Percentiles rank a stretch among this genome's conserved stretches.
phyloP scores from a whole-genome alignment of 768 basidiomycete genomes.

The Calocybe cyanea region DNA sequence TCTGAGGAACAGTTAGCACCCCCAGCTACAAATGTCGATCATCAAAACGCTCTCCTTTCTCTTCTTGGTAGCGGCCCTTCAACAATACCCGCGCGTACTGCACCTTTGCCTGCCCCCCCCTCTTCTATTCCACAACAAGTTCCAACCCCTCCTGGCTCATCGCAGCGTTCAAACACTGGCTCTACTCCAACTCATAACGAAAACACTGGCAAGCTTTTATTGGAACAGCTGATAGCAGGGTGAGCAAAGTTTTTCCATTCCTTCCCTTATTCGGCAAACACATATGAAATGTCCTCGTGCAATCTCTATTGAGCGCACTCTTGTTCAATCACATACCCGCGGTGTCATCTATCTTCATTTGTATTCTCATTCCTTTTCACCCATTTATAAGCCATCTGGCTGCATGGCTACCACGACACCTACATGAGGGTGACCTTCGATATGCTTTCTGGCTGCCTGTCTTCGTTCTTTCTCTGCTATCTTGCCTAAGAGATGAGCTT shows the following conservation, averaged over 20 bases:
- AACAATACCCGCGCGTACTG: slow-evolving; percentile 19
- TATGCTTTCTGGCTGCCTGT: slow-evolving; percentile 19
- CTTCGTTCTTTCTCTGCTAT: slow-evolving; percentile 18
- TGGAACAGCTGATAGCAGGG: slow-evolving; percentile 83
- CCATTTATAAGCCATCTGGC: background rate
- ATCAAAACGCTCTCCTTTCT: slow-evolving; percentile 73
- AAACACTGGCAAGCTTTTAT: slow-evolving; percentile 65
- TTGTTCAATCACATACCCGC: background rate
- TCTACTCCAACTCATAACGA: slow-evolving; percentile 58
- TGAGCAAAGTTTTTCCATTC: slow-evolving; percentile 34
- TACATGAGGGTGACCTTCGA: slow-evolving; percentile 7
- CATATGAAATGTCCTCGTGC: background rate
- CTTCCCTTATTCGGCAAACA: no score
- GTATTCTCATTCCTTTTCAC: background rate
- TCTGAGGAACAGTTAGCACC: slow-evolving; percentile 42
- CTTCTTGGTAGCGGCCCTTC: slow-evolving; percentile 54
- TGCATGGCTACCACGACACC: background rate
- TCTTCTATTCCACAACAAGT: slow-evolving; percentile 49
- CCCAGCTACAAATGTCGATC: slow-evolving; percentile 48
- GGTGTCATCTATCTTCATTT: background rate
- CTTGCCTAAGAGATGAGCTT: slow-evolving; percentile 2
- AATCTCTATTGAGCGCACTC: background rate
- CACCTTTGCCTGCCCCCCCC: slow-evolving; percentile 22
- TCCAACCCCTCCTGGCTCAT: slow-evolving; percentile 66
- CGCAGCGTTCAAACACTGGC: slow-evolving; percentile 47